Evolutionary conservation across 148 eudicot species (phyloP).

Genomic region (Euryodendron excelsum): DNA sequence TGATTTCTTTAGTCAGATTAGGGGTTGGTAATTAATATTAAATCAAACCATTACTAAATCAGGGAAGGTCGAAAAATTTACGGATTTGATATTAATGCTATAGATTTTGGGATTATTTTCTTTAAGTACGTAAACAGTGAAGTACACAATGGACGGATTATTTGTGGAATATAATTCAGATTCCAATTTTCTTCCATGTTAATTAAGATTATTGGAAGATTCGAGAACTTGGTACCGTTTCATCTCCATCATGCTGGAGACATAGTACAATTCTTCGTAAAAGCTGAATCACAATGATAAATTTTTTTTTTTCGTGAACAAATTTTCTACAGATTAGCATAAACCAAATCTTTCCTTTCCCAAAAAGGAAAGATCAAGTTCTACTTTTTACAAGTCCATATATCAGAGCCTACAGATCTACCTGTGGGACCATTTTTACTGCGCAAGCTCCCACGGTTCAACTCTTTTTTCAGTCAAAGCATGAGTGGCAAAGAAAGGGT

Average conservation of each 20-base stretch:
- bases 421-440: not conserved
- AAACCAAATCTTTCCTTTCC: not conserved
- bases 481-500: slow-evolving; percentile 6
- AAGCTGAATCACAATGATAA: no score
- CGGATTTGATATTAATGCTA: not conserved
- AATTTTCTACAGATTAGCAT: no score
- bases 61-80: not conserved
- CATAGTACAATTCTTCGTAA: no score
- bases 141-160: not conserved
- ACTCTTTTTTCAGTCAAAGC: slow-evolving; percentile 14
- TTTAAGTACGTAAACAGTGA: not conserved
- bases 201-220: no score
- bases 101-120: not conserved
- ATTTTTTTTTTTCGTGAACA: not conserved
- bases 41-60: not conserved
- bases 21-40: not conserved
- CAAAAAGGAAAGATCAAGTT: slow-evolving; percentile 3
- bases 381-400: not conserved
- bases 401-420: not conserved
- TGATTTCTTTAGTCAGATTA: not conserved
- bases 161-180: not conserved
- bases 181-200: no score
- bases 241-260: no score
- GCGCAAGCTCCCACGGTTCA: not conserved
- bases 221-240: no score